Evolutionary conservation across 352 stramenopile species (phyloP).

Genomic region (Pythium biforme): DNA sequence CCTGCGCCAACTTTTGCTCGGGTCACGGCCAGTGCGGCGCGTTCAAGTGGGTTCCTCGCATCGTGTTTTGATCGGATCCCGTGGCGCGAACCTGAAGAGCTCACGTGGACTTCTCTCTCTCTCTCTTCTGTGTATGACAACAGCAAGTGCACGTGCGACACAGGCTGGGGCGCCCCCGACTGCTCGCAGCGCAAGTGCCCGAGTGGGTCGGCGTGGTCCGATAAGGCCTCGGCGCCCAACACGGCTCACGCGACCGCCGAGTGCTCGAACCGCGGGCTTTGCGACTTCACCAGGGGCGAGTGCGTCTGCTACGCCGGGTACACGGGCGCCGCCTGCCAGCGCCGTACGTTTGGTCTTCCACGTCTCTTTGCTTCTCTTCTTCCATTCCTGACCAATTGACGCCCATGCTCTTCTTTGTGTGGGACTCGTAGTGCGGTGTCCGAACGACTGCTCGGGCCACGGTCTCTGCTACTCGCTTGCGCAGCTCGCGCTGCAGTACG

Average conservation of each 20-base stretch:
- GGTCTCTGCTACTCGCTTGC: constrained; percentile 60
- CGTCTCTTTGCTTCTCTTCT: too few species aligned
- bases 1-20: constrained; percentile 64
- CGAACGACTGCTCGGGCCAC: constrained; percentile 60
- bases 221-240: constrained; percentile 71
- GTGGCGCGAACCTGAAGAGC: too few species aligned
- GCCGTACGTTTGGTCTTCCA: constrained; percentile 33
- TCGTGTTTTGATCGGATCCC: too few species aligned
- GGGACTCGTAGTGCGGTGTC: constrained; percentile 44
- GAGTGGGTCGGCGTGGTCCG: constrained; percentile 64
- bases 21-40: constrained; percentile 52
- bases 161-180: constrained; percentile 63
- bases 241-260: constrained; percentile 48
- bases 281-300: constrained; percentile 62
- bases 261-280: constrained; percentile 66
- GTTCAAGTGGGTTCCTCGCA: constrained; percentile 35
- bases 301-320: constrained; percentile 59
- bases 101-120: not conserved
- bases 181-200: constrained; percentile 74
- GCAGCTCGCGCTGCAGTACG: constrained; percentile 47
- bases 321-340: constrained; percentile 57
- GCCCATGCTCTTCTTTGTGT: too few species aligned
- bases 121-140: not conserved
- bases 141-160: constrained; percentile 74
- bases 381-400: too few species aligned